Evolutionary conservation across 129 eudicot species (phyloP), one percentile per base, ranked within the genome.

Genomic region (Sambucus nigra): DNA sequence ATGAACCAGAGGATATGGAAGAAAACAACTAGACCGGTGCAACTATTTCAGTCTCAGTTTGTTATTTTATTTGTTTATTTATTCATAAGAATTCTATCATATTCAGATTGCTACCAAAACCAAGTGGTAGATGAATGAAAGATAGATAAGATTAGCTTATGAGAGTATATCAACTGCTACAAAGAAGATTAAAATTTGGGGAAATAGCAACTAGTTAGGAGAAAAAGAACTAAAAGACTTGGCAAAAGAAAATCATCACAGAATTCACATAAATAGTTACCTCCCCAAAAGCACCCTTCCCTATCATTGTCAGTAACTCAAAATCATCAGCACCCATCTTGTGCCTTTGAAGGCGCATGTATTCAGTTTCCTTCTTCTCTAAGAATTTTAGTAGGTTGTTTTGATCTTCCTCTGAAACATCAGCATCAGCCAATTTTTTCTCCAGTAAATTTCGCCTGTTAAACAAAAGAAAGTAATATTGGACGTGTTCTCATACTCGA

Each of bases 241-340:
- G 23, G 9, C 18, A 5, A 53, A 40, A 31, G 24, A 45, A 18
- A 63, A 64, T 47, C 67, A 59, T 27, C 53, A 52, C 20, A 51
- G 29, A 27, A n/a, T 24, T 15, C 2, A 2, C 9, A 59, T 13
- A 14, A 28, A 19, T 57, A 47, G 47, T 52, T 68, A 87, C 94
- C 94, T 88, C 96, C 60, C 96, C 96, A 61, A 88, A 88, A 62
- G 96, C 96, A 73, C 96, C 96, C 67, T 88, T 88, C 32, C 96
- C 94, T 28, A 88, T 88, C 94, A 88, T 88, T 38, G 96, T 88
- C 51, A 83, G 79, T 54, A 88, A 38, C 81, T 88, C 96, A 73
- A 88, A 88, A 62, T 88, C 96, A 67, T 83, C 96, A 58, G 73
- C 94, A 27, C 94, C 94, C 96, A 88, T 88, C 72, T 88, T 88